phyloP scores from a whole-genome alignment of 768 basidiomycete species.

The Sarcodon sp. region DNA sequence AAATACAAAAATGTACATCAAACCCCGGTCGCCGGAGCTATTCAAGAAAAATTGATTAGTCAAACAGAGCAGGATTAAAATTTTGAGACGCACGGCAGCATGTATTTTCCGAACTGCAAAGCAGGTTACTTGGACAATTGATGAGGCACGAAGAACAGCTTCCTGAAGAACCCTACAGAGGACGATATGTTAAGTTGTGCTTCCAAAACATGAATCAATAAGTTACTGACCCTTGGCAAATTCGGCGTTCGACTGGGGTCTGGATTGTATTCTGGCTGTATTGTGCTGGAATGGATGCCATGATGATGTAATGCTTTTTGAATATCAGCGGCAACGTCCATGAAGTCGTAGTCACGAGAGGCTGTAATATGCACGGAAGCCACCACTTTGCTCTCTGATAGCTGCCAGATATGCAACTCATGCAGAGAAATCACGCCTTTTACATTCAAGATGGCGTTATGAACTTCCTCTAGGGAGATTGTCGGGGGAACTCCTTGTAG shows the following conservation, averaged over 20 bases:
- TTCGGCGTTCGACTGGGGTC: constrained; percentile 13
- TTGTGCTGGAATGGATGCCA: constrained; percentile 91
- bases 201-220: not conserved
- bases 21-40: constrained; percentile 33
- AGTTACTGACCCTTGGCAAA: too few species aligned
- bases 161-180: constrained; percentile 30
- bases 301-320: constrained; percentile 76
- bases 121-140: constrained; percentile 54
- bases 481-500: constrained; percentile 89
- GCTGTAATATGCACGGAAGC: constrained; percentile 93
- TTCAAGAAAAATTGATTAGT: constrained; percentile 14
- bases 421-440: constrained; percentile 84
- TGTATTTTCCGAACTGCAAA: constrained; percentile 59
- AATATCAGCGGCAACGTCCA: constrained; percentile 79
- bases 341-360: constrained; percentile 74
- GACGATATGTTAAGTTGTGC: constrained; percentile 1
- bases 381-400: constrained; percentile 89
- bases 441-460: constrained; percentile 66
- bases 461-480: constrained; percentile 83
- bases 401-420: constrained; percentile 95
- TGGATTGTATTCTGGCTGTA: constrained; percentile 72
- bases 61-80: not conserved
- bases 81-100: constrained; percentile 60
- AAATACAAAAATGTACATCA: constrained; percentile 8
- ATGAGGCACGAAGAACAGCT: constrained; percentile 47